Evolutionary conservation across 2,329 filamentous ascomycete species (phyloP).

Genomic region (Cladosporium sphaerospermum): DNA sequence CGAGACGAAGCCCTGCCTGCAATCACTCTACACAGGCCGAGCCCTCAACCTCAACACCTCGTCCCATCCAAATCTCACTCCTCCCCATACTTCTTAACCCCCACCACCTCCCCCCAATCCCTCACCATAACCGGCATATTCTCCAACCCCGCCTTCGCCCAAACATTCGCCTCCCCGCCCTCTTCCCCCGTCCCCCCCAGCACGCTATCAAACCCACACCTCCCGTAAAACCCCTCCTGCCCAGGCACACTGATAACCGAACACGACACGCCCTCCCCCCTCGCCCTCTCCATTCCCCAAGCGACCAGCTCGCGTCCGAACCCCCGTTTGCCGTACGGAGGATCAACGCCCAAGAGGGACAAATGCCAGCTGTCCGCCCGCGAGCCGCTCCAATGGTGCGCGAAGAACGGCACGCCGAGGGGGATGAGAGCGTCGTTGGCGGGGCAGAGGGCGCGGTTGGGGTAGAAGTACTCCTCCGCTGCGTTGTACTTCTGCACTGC

Average conservation of each 20-base stretch:
- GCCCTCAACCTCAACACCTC: no score
- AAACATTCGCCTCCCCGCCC: constrained; percentile 12
- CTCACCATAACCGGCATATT: constrained; percentile 19
- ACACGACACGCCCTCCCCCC: constrained; percentile 47
- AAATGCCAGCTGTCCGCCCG: constrained; percentile 24
- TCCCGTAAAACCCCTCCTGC: constrained; percentile 24
- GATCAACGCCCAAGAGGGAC: constrained; percentile 20
- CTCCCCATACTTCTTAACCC: constrained; percentile 19
- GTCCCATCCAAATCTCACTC: not conserved
- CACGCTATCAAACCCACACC: constrained; percentile 20
- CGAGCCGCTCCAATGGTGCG: constrained; percentile 21
- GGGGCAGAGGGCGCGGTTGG: constrained; percentile 21
- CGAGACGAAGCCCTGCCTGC: no score
- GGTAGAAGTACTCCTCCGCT: constrained; percentile 18
- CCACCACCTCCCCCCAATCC: constrained; percentile 19
- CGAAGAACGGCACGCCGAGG: constrained; percentile 15
- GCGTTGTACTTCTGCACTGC: constrained; percentile 17
- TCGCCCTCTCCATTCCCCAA: constrained; percentile 26
- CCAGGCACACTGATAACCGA: constrained; percentile 21
- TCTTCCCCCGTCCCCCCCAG: constrained; percentile 17
- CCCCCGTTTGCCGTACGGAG: constrained; percentile 18
- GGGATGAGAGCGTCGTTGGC: constrained; percentile 12
- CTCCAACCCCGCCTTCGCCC: not conserved
- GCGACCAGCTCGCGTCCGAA: constrained; percentile 21
- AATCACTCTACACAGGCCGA: no score